These are phyloP conservation scores for Termitomyces eurrhizus DNA, from an alignment of 768 basidiomycete genomes.

Conservation along the genomic window DNA sequence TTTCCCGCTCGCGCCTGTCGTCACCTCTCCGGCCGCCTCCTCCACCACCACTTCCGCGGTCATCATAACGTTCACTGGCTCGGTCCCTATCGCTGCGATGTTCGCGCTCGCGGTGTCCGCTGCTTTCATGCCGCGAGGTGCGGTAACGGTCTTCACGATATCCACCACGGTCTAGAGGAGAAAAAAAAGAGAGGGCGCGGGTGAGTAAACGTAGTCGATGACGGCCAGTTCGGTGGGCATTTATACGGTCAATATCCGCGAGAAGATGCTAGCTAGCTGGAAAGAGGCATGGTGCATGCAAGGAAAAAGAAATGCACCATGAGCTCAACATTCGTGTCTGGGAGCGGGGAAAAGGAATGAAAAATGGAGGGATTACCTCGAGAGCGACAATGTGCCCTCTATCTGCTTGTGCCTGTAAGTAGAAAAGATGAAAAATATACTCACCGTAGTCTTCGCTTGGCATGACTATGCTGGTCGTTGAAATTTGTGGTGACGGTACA, in stretches of 20 bases:
- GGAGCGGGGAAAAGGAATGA: conserved; percentile 31
- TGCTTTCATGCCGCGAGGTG: conserved; percentile 57
- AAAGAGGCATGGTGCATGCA: conserved; percentile 57
- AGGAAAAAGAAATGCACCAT: conserved; percentile 55
- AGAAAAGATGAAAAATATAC: conserved; percentile 26
- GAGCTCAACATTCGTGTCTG: conserved; percentile 48
- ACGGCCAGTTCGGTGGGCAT: conserved; percentile 28
- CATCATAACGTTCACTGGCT: conserved; percentile 30
- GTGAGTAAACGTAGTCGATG: conserved; percentile 45
- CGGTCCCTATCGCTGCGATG: conserved; percentile 42
- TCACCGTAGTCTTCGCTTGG: conserved; percentile 53
- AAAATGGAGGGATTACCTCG: conserved; percentile 25
- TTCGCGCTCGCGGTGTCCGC: conserved; percentile 50
- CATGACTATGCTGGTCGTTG: conserved; percentile 30
- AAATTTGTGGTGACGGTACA: conserved; percentile 20
- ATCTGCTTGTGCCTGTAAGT: conserved; percentile 7
- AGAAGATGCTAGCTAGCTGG: conserved; percentile 62
- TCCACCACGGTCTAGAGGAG: conserved; percentile 47
- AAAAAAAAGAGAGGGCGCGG: conserved; percentile 38
- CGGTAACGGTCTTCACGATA: conserved; percentile 69
- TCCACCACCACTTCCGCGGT: conserved; percentile 25
- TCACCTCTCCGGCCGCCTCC: conserved; percentile 37
- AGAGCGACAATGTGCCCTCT: conserved; percentile 3
- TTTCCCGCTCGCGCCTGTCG: conserved; percentile 50
- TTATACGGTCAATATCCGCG: conserved; percentile 31